A percentile compares a stretch with the other conserved stretches of the same genome.
phyloP scores from a whole-genome alignment of 345 rosid genomes.

The Pseudoturritis turrita region DNA sequence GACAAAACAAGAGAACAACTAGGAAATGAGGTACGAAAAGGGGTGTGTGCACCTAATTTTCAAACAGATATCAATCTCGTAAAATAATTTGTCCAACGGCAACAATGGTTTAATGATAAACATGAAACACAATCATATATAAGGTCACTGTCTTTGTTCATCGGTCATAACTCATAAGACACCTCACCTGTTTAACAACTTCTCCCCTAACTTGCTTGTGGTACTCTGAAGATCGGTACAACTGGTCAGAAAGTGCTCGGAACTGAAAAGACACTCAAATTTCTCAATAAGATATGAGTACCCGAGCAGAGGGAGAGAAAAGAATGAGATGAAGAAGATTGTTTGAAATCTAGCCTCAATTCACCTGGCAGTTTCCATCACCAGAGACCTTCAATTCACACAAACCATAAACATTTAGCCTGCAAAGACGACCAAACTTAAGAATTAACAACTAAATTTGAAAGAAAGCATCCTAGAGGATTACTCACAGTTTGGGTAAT shows the following conservation, averaged over 20 bases:
- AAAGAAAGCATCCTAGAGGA: not conserved
- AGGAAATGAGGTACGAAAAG: constrained; percentile 11
- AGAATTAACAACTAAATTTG: not conserved
- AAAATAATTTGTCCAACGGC: not conserved
- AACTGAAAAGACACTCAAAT: constrained; percentile 46
- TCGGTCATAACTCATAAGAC: constrained; percentile 9
- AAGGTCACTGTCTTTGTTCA: not conserved
- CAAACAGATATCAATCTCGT: not conserved
- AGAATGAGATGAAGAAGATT: constrained; percentile 5
- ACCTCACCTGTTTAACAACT: constrained; percentile 76
- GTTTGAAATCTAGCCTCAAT: not conserved
- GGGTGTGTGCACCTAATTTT: constrained; percentile 2
- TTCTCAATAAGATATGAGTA: not conserved
- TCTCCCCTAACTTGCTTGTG: constrained; percentile 93
- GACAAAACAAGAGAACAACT: constrained; percentile 16
- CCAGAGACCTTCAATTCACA: constrained; percentile 89
- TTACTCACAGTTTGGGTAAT: not conserved
- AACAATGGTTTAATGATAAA: not conserved
- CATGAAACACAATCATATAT: not conserved
- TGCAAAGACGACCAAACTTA: constrained; percentile 30
- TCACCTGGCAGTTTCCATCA: constrained; percentile 98
- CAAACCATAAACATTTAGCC: constrained; percentile 73
- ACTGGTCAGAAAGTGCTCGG: constrained; percentile 92
- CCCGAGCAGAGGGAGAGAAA: not conserved
- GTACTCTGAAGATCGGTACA: constrained; percentile 76